Evolutionary conservation across 495 filamentous ascomycete genomes (phyloP).

Genomic region (Daldinia bambusicola): DNA sequence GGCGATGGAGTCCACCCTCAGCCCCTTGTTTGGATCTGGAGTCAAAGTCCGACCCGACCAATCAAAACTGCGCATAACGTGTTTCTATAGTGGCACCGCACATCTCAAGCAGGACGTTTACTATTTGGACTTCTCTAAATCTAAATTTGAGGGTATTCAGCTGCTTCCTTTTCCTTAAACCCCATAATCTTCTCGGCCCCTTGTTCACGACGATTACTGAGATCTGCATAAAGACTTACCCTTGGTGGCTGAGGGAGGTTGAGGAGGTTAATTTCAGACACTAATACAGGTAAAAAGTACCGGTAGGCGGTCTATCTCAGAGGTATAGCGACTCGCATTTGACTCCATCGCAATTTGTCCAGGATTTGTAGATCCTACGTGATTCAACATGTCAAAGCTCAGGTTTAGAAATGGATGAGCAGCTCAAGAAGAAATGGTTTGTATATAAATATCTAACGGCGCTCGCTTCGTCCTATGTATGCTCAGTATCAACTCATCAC

Average conservation of each 20-base stretch:
- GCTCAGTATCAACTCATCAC: constrained; percentile 1
- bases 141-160: constrained; percentile 19
- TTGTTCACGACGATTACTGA: not conserved
- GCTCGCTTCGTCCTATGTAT: not conserved
- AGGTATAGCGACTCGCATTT: no score
- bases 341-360: constrained; percentile 9
- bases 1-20: constrained; percentile 15
- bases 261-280: not conserved
- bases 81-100: constrained; percentile 1
- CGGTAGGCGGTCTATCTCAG: no score
- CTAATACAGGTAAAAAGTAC: no score
- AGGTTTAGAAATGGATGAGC: not conserved
- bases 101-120: not conserved
- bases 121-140: constrained; percentile 6
- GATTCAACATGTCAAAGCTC: not conserved
- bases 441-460: constrained; percentile 17
- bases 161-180: constrained; percentile 29
- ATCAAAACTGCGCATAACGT: constrained; percentile 24
- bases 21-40: constrained; percentile 15
- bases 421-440: not conserved
- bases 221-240: constrained; percentile 8
- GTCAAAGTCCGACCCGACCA: constrained; percentile 40
- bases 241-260: constrained; percentile 17
- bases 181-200: no score
- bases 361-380: no score